A percentile compares a stretch with the other conserved stretches of the same genome.
Conservation (phyloP, 23 red algal species). For the Gracilaria caudata region DNA sequence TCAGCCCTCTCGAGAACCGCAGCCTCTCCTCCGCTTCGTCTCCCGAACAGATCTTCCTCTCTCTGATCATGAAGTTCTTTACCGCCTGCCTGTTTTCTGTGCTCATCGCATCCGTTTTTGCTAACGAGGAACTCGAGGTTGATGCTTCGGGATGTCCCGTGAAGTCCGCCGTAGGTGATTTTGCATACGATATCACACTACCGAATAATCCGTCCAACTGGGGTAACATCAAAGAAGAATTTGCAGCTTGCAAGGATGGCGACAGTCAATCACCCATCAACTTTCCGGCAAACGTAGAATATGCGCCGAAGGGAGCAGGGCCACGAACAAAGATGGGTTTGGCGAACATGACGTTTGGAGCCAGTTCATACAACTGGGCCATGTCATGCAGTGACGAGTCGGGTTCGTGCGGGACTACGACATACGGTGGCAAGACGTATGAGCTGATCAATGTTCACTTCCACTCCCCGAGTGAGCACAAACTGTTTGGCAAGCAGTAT, state of each 20-base stretch:
- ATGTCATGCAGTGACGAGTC: constrained; percentile 41
- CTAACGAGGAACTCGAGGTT: constrained; percentile 32
- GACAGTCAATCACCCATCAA: constrained; percentile 58
- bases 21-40: neutral
- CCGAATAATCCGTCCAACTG: constrained; percentile 29
- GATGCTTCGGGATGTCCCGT: constrained; percentile 20
- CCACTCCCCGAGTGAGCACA: constrained; percentile 71
- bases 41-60: neutral
- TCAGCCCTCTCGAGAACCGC: neutral
- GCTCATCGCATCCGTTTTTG: neutral
- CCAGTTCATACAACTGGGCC: constrained; percentile 55
- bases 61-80: neutral
- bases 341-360: constrained; percentile 43
- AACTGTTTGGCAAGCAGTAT: constrained; percentile 50
- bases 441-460: constrained; percentile 59
- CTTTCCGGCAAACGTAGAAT: constrained; percentile 34
- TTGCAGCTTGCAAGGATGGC: constrained; percentile 31
- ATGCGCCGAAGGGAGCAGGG: constrained; percentile 18
- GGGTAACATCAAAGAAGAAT: constrained; percentile 47
- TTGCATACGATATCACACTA: constrained; percentile 37
- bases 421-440: constrained; percentile 32
- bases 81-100: neutral
- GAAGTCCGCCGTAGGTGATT: constrained; percentile 31
- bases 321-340: neutral
- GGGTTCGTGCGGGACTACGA: constrained; percentile 40